phyloP scores from a whole-genome alignment of 2,329 filamentous ascomycete species.

The Lecanicillium sp. region DNA sequence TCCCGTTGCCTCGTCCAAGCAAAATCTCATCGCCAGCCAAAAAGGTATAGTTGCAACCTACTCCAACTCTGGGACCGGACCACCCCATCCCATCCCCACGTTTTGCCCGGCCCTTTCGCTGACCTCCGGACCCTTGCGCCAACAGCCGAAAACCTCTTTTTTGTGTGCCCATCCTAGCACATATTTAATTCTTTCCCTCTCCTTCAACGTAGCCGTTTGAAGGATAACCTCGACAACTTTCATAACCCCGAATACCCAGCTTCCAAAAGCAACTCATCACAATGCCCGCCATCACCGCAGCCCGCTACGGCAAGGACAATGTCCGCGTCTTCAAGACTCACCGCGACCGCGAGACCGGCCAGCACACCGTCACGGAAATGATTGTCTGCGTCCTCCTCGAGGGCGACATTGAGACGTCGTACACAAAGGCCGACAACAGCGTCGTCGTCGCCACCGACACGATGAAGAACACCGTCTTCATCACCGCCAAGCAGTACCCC shows the following conservation, averaged over 20 bases:
- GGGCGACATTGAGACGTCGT: conserved; percentile 83
- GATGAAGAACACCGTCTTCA: conserved; percentile 96
- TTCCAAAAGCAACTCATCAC: not conserved
- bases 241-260: not conserved
- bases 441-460: conserved; percentile 94
- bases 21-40: no score
- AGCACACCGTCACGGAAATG: conserved; percentile 88
- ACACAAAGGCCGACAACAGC: conserved; percentile 89
- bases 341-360: conserved; percentile 64
- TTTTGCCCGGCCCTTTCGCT: no score
- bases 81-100: no score
- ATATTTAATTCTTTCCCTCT: no score
- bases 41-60: no score
- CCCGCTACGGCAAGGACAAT: conserved; percentile 92
- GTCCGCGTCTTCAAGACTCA: conserved; percentile 96
- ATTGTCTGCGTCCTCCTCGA: conserved; percentile 89
- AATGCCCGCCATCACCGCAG: conserved; percentile 54
- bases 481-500: conserved; percentile 88
- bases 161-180: no score
- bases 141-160: no score
- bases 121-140: no score
- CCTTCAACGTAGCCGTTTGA: no score
- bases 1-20: no score
- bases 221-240: no score
- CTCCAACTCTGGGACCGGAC: no score